Percentiles rank a stretch among this genome's conserved stretches.
These are phyloP conservation scores for Neurospora sp. DNA, from an alignment of 495 filamentous ascomycete species.

Conservation along the genomic window DNA sequence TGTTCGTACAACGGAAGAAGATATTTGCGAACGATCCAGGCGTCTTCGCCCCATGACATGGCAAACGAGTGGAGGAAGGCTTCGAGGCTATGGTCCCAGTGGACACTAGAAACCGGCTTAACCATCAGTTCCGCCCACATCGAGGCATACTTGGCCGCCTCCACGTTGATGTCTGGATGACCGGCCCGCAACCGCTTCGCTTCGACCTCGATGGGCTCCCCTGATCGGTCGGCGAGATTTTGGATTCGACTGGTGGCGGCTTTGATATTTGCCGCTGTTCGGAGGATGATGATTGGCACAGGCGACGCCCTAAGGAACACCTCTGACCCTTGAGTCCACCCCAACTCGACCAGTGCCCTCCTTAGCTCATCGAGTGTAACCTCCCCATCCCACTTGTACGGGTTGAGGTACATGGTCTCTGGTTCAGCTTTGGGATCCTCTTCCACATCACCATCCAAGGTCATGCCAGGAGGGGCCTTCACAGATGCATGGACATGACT, in stretches of 20 bases:
- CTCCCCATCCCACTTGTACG: constrained; percentile 62
- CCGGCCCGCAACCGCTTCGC: constrained; percentile 28
- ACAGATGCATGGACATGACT: constrained; percentile 72
- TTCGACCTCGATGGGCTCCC: constrained; percentile 4
- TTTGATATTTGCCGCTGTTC: constrained; percentile 73
- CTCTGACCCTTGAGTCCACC: constrained; percentile 44
- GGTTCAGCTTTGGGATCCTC: constrained; percentile 17
- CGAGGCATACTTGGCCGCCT: constrained; percentile 61
- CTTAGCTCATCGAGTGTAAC: constrained; percentile 48
- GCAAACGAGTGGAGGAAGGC: constrained; percentile 56
- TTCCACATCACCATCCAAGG: constrained; percentile 47
- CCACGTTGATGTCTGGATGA: constrained; percentile 42
- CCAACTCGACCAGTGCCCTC: constrained; percentile 51
- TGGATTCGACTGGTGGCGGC: constrained; percentile 30
- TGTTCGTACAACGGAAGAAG: constrained; percentile 47
- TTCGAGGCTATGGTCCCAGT: constrained; percentile 41
- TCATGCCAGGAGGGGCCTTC: constrained; percentile 43
- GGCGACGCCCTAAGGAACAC: constrained; percentile 49
- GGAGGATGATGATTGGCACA: constrained; percentile 56
- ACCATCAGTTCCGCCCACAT: constrained; percentile 68
- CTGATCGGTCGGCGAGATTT: constrained; percentile 4
- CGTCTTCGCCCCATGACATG: constrained; percentile 59
- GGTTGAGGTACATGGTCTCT: constrained; percentile 70
- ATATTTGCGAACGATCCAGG: constrained; percentile 53
- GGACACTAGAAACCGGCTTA: constrained; percentile 29